Percentiles rank a stretch among this genome's conserved stretches.
phyloP scores from a whole-genome alignment of 2,329 filamentous ascomycete genomes.

The Lojkania enalia region DNA sequence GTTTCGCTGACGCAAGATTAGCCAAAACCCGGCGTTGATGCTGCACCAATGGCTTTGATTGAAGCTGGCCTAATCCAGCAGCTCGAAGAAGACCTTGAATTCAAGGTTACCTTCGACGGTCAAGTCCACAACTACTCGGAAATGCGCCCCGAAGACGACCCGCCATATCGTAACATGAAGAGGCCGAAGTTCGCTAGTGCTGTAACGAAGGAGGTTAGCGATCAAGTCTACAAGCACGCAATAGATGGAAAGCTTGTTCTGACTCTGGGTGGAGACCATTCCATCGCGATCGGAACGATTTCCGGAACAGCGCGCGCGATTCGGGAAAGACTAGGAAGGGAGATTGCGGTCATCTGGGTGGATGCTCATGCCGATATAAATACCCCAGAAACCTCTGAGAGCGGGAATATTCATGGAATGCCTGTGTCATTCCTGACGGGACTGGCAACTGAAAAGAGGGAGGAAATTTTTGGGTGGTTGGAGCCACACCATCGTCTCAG shows the following conservation, averaged over 20 bases:
- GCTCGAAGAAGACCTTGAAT: constrained; percentile 82
- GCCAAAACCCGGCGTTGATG: constrained; percentile 91
- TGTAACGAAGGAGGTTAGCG: constrained; percentile 77
- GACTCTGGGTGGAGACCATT: constrained; percentile 94
- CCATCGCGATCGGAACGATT: constrained; percentile 92
- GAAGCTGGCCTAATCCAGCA: constrained; percentile 83
- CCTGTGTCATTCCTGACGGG: constrained; percentile 90
- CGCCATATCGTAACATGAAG: constrained; percentile 90
- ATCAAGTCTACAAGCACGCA: constrained; percentile 87
- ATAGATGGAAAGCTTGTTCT: constrained; percentile 82
- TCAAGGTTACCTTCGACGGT: constrained; percentile 83
- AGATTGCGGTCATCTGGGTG: constrained; percentile 97
- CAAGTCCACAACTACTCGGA: constrained; percentile 81
- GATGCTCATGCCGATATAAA: constrained; percentile 99
- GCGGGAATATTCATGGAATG: constrained; percentile 98
- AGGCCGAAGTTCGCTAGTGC: constrained; percentile 83
- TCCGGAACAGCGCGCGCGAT: constrained; percentile 84
- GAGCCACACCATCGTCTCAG: constrained; percentile 70
- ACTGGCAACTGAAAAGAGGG: constrained; percentile 72
- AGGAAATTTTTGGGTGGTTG: constrained; percentile 90
- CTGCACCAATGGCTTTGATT: constrained; percentile 85
- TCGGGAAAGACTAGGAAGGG: constrained; percentile 76
- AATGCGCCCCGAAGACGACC: constrained; percentile 71
- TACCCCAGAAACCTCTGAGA: constrained; percentile 84
- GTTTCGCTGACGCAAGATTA: too few species aligned